Base-by-base conservation (phyloP, 1,284 basidiomycete species). In the Somion occarium region DNA sequence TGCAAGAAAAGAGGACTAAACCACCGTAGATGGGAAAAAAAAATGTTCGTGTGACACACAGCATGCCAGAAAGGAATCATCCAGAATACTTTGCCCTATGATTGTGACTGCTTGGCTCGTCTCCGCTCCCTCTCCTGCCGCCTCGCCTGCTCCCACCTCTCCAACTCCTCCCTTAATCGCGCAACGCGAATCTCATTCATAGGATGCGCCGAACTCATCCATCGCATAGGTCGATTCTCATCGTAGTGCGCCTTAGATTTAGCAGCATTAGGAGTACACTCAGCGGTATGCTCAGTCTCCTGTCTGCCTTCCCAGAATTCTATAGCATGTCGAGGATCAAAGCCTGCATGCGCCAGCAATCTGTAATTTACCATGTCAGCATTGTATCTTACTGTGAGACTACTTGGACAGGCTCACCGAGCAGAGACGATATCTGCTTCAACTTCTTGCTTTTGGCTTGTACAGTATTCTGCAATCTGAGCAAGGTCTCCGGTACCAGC, bases 381-480 rank as follows among this genome's bases (percentile, higher is more conserved):
- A 4, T 26, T 5, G 15, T 9, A 39, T 23, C 11, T n/a, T 2
- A 34, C 7, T 15, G 15, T 25, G 51, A 22, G 30, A 3, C 9
- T 38, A 41, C 4, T 12, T 23, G 22, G 45, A 15, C 13, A 38
- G 11, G 59, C 74, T 53, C 50, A 88, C 88, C 89, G 73, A 7
- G 86, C 78, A 11, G 90, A 93, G 19, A 93, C 89, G n/a, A 92
- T 70, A 65, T 95, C 93, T 1, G 93, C 93, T 65, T 95, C 93
- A 34, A 88, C 80, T 66, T 93, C 92, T 64, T 93, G 89, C 41
- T 77, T 77, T 59, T 82, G 73, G 56, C 81, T 88, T 25, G 84
- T 89, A 58, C 84, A 89, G 50, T 79, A 77, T 58, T 85, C 82
- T 19, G 85, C 83, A 7, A 86, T 67, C 61, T 83, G 84, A 34